A percentile compares a stretch with the other conserved stretches of the same genome.
Evolutionary conservation across 768 basidiomycete species (phyloP).

Genomic region (Mycena leptocephala): DNA sequence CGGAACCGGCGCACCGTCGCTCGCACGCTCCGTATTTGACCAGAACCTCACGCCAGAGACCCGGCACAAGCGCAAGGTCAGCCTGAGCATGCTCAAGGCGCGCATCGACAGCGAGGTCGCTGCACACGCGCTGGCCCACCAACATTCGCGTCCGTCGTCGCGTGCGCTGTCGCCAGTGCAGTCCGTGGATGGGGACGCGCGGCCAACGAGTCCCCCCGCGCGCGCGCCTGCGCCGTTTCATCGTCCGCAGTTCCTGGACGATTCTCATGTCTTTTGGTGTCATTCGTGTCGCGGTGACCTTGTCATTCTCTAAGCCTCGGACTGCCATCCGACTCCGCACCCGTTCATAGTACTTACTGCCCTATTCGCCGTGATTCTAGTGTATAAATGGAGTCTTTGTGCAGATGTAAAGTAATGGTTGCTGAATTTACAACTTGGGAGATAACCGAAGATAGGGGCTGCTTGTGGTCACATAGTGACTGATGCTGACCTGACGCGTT

Average conservation of each 20-base stretch:
- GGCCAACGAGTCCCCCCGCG: conserved; percentile 43
- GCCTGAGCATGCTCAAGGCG: conserved; percentile 92
- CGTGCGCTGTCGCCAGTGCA: conserved; percentile 72
- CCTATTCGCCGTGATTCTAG: no score
- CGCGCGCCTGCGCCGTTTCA: conserved; percentile 42
- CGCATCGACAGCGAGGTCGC: conserved; percentile 89
- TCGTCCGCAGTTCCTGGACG: conserved; percentile 88
- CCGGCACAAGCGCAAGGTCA: conserved; percentile 86
- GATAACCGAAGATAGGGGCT: no score
- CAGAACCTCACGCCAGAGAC: conserved; percentile 82
- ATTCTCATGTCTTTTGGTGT: conserved; percentile 94
- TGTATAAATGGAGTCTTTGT: no score
- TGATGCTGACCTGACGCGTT: no score
- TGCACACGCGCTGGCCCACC: conserved; percentile 56
- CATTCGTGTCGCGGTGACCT: conserved; percentile 86
- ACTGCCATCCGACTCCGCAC: no score
- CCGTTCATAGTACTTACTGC: no score
- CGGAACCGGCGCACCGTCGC: conserved; percentile 54
- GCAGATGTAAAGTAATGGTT: no score
- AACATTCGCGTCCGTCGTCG: conserved; percentile 60
- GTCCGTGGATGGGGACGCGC: conserved; percentile 48
- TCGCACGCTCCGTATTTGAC: conserved; percentile 77
- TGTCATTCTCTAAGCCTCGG: conserved; percentile 70
- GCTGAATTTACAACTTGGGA: no score
- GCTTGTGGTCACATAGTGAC: no score